Base-by-base conservation (phyloP, 2,329 filamentous ascomycete species). In the Cephalotrichum gorgonifer region DNA sequence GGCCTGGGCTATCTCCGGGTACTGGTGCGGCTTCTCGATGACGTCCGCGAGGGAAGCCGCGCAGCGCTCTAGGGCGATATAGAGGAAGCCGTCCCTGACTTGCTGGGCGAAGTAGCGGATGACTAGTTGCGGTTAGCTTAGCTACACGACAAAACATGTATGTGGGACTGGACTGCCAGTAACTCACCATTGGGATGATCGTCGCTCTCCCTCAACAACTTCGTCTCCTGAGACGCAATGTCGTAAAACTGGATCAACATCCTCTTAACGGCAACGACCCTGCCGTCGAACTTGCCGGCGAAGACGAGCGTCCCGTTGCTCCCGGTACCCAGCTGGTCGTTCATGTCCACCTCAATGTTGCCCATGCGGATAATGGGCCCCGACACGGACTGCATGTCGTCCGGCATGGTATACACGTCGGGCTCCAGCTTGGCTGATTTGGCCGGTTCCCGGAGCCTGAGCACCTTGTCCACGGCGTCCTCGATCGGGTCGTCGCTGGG, bases 261-360 rank as follows among this genome's bases (percentile, higher is more conserved):
- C 30, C 93, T 82, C 72, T 98, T 98, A 44, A 98, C 88, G 1
- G 93, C 93, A 25, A 98, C 91, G 42, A 90, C 85, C 46, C 90
- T 84, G 23, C 89, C 89, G 63, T 95, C 93, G 62, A 95, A 97
- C 48, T 83, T 87, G n/a, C 93, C 93, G 44, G 88, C 85, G 64
- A 93, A 97, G 1, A 98, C 93, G 48, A 94, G 82, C 0, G 93
- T 98, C n/a, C 93, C 93, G 61, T 96, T 95, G 64, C 91, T 97
- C 49, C 93, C 93, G 51, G 88, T 84, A 22, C 81, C 81, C 27
- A 85, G 71, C 54, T 83, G 76, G 56, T 76, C 71, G 43, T 82
- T 75, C 42, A 76, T 75, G 54, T 84, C 75, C 47, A 85, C 80
- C 56, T 82, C 76, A 2, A 85, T 75, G 50, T 75, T 79, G 27